Evolutionary conservation across 2,329 filamentous ascomycete species (phyloP).

Genomic region (Stagonosporopsis cucurbitacearum): DNA sequence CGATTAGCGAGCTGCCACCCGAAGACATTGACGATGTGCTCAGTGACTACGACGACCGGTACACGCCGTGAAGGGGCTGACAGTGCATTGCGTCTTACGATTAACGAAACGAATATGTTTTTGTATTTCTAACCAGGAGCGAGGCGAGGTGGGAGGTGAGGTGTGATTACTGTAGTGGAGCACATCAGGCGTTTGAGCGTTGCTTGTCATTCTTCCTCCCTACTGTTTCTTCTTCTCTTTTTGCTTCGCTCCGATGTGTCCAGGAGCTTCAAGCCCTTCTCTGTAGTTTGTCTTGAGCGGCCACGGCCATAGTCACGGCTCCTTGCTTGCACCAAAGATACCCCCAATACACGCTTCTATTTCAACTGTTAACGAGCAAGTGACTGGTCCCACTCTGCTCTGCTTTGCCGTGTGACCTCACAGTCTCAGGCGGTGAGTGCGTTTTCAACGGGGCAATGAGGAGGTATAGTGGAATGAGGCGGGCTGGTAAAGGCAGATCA

Average conservation of each 20-base stretch:
- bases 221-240: background rate
- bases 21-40: constrained; percentile 51
- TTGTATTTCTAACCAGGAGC: background rate
- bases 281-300: background rate
- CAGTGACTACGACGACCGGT: constrained; percentile 39
- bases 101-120: background rate
- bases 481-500: background rate
- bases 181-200: background rate
- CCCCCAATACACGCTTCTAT: constrained; percentile 7
- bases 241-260: no score
- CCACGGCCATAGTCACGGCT: background rate
- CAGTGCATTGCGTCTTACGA: background rate
- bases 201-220: background rate
- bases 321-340: constrained; percentile 24
- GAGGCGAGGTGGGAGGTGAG: no score
- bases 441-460: background rate
- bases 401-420: background rate
- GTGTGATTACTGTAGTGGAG: no score
- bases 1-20: constrained; percentile 51
- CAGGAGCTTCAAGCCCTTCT: background rate
- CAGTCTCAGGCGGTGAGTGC: background rate
- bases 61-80: constrained; percentile 25
- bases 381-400: background rate
- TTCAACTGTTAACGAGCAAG: background rate
- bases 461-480: background rate